phyloP scores from a whole-genome alignment of 768 basidiomycete species.

The Boletus rex-veris region DNA sequence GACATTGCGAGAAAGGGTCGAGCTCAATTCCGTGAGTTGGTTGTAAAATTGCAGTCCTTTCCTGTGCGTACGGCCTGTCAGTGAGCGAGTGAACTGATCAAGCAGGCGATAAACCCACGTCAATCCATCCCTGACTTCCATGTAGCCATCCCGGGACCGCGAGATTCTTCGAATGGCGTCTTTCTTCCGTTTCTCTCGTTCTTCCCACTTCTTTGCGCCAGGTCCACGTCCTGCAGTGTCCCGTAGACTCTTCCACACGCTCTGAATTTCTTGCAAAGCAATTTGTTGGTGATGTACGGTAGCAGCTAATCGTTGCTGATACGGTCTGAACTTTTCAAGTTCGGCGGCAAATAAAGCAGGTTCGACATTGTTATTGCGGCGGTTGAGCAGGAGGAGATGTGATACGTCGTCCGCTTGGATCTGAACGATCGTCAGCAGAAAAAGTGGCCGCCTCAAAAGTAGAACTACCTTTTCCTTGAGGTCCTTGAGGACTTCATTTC shows the following conservation, averaged over 20 bases:
- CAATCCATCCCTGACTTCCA: slow-evolving; percentile 82
- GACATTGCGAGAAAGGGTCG: slow-evolving; percentile 54
- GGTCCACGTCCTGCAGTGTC: slow-evolving; percentile 73
- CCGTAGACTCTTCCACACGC: slow-evolving; percentile 70
- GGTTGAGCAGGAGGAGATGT: slow-evolving; percentile 85
- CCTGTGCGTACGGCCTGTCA: slow-evolving; percentile 34
- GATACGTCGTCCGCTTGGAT: slow-evolving; percentile 97
- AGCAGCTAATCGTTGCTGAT: slow-evolving; percentile 75
- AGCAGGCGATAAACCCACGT: slow-evolving; percentile 49
- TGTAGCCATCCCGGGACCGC: slow-evolving; percentile 77
- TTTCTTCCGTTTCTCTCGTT: slow-evolving; percentile 74
- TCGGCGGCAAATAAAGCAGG: slow-evolving; percentile 88
- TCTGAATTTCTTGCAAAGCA: slow-evolving; percentile 68
- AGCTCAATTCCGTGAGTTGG: slow-evolving; percentile 65
- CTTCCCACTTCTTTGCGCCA: slow-evolving; percentile 77
- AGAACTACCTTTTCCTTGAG: slow-evolving; percentile 85
- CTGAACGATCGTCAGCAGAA: slow-evolving; percentile 40
- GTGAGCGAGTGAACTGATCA: slow-evolving; percentile 6
- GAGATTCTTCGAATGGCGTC: slow-evolving; percentile 71
- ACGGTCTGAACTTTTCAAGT: slow-evolving; percentile 93
- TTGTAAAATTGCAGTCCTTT: slow-evolving; percentile 89
- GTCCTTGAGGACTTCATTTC: slow-evolving; percentile 85
- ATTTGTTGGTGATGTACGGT: slow-evolving; percentile 77
- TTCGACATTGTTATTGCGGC: slow-evolving; percentile 79
- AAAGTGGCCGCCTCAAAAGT: not conserved